Base-by-base conservation (phyloP, 1,284 basidiomycete species). In the Mycosarcoma mackinlayi region DNA sequence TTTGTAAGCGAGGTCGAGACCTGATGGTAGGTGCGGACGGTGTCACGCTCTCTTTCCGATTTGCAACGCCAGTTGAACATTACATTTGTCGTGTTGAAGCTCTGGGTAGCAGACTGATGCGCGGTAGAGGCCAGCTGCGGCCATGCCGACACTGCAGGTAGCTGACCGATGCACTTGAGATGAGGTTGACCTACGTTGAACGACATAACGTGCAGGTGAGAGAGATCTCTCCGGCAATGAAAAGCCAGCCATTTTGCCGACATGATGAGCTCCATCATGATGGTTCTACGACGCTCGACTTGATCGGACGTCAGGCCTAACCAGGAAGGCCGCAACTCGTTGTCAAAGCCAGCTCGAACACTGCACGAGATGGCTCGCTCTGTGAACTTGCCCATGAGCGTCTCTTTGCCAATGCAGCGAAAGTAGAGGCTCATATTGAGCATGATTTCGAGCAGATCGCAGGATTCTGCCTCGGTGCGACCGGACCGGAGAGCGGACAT, bases 391-490 rank as follows among this genome's bases (percentile, higher is more conserved):
- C 19, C 44, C 40, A 61, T 53, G 10, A 35, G 28, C 10, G 18
- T 27, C 21, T 61, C 49, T 21, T 56, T 55, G 27, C 45, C 49
- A 7, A 67, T 25, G 37, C 53, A 57, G 28, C 64, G 64, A 45
- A 67, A 67, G 46, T 61, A 67, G 25, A 67, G 24, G 28, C 44
- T 48, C 25, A 51, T 49, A 53, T 45, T 55, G 50, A 56, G 44
- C 48, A 52, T 44, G 34, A 60, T 18, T 24, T 67, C 58, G 49
- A 67, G 45, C 40, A 52, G 13, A 21, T 67, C 64, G 49, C 57
- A 57, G 4, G 30, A 27, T 14, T 61, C 53, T 14, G 54, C 58
- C 23, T 56, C 52, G 30, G 38, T 42, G 14, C 49, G 49, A 3
- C 50, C 52, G 18, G 46, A 18, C 11, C 47, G 65, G 3, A 55